Evolutionary conservation across 164 flowering plant species (phyloP).

Genomic region (Magnolia changhungtana): DNA sequence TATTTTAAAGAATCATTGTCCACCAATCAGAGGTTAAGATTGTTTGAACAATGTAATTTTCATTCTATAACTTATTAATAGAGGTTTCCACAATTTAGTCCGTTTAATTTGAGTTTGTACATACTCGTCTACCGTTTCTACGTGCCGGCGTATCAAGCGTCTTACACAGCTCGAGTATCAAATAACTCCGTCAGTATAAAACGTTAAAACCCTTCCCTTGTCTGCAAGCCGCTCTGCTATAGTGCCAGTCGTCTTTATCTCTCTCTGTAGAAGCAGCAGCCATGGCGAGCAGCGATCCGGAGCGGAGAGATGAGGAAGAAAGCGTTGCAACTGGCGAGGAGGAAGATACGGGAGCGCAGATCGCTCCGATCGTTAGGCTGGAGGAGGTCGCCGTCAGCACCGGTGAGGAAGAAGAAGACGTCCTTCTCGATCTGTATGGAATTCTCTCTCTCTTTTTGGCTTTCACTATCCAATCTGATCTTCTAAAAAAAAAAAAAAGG

Average conservation of each 20-base stretch:
- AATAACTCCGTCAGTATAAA: too few relatives aligned
- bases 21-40: too few relatives aligned
- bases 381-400: slow-evolving; percentile 82
- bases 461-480: background rate
- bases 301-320: slow-evolving; percentile 56
- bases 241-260: background rate
- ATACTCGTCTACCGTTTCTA: too few relatives aligned
- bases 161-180: too few relatives aligned
- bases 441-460: background rate
- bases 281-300: slow-evolving; percentile 46
- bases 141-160: too few relatives aligned
- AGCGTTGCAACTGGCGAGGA: slow-evolving; percentile 47
- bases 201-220: too few relatives aligned
- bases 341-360: slow-evolving; percentile 88
- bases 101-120: too few relatives aligned
- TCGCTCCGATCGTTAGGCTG: slow-evolving; percentile 79
- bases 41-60: too few relatives aligned
- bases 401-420: slow-evolving; percentile 77
- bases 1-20: too few relatives aligned
- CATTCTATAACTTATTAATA: too few relatives aligned
- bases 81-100: too few relatives aligned
- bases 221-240: background rate
- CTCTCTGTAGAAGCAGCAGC: background rate
- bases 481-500: too few relatives aligned
- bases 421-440: slow-evolving; percentile 55